Base-by-base conservation (phyloP, 208 protist genomes). In the Leishmania arabica region DNA sequence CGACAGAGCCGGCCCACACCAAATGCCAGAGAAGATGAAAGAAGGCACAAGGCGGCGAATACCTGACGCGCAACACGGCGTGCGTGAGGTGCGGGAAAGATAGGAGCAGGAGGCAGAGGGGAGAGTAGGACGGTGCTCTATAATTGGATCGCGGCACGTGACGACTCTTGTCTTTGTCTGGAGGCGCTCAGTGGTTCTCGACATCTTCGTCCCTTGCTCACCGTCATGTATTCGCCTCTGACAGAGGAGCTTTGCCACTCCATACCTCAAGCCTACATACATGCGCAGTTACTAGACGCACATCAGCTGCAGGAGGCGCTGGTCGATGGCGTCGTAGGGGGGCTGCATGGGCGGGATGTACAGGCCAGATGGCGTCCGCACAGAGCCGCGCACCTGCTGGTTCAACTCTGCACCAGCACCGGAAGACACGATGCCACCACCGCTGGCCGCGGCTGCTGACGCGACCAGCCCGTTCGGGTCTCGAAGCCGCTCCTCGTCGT, bases 291-390 rank as follows among this genome's bases (percentile, higher is more conserved):
- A 54, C 81, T 86, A 94, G 11, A 85, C 86, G n/a, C 87, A 81
- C 82, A 89, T 93, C 17, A 96, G 84, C 65, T 90, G 93, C 65
- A 93, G 74, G 24, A 96, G 78, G 21, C 90, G 90, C 81, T 82
- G 83, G 74, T 96, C 93, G 9, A 96, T 75, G 11, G 89, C 89
- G 75, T 96, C 93, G 64, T 87, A 89, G n/a, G 93, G 91, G 15
- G 76, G 42, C 58, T 84, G 82, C 81, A 89, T 78, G 24, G 86
- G 85, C 1, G 93, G 93, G 56, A 96, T 88, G 70, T 80, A 81
- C 54, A 93, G 84, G 0, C 93, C 93, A 2, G 93, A 96, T 6
- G 91, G 90, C 17, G 91, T 95, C 65, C 78, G 79, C 21, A 93
- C 49, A 2, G 79, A 84, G 31, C 83, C 85, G n/a, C 76, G 83